Evolutionary conservation across 1,139 yeast species (phyloP).

Genomic region (Candida sojae): DNA sequence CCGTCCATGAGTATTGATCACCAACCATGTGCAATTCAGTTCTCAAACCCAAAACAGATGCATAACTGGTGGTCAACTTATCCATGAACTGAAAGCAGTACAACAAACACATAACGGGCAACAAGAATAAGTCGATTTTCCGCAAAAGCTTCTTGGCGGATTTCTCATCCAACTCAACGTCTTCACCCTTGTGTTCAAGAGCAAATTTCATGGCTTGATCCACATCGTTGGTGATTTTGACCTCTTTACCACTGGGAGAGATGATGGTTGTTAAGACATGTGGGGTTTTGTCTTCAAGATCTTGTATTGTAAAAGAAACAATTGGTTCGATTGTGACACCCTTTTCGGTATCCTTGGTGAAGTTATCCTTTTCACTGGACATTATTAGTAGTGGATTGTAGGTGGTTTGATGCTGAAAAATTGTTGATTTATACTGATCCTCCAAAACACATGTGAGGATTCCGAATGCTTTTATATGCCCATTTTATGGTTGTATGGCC

Average conservation of each 20-base stretch:
- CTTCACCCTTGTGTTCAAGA: constrained; percentile 17
- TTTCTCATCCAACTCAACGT: constrained; percentile 19
- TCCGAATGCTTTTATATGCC: too few species aligned
- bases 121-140: constrained; percentile 55
- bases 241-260: constrained; percentile 31
- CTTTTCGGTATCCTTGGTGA: background rate
- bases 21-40: constrained; percentile 51
- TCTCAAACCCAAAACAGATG: constrained; percentile 61
- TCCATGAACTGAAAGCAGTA: constrained; percentile 68
- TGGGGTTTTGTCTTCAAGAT: constrained; percentile 6
- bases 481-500: too few species aligned
- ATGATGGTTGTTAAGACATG: constrained; percentile 26
- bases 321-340: constrained; percentile 5
- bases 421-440: too few species aligned
- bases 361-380: constrained; percentile 1
- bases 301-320: constrained; percentile 9
- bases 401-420: too few species aligned
- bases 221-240: constrained; percentile 32
- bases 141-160: constrained; percentile 22
- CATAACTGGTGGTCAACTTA: constrained; percentile 57
- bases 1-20: constrained; percentile 56
- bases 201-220: constrained; percentile 37
- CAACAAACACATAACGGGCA: constrained; percentile 57
- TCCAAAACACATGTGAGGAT: too few species aligned
- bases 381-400: background rate